Percentiles rank a stretch among this genome's conserved stretches.
Conservation (phyloP, 352 stramenopile genomes). For the Globisporangium splendens region DNA sequence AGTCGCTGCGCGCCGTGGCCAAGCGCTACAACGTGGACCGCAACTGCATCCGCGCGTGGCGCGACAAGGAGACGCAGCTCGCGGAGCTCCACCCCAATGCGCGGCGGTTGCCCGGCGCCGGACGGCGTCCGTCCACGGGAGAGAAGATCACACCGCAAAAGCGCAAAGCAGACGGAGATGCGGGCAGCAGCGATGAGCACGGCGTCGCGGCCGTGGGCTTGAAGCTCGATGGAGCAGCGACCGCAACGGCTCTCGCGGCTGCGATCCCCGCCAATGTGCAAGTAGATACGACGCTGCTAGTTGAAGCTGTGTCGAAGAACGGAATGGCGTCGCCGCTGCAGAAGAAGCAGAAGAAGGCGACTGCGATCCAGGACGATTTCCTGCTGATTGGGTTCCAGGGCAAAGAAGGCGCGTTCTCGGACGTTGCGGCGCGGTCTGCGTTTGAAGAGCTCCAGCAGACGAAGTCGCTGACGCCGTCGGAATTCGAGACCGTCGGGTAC, state of each 20-base stretch:
- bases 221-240: too few relatives aligned
- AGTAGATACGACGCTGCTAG: too few relatives aligned
- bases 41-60: conserved; percentile 70
- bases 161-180: conserved; percentile 14
- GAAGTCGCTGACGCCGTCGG: conserved; percentile 32
- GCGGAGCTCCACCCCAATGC: conserved; percentile 46
- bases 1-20: conserved; percentile 52
- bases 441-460: conserved; percentile 59
- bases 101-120: conserved; percentile 55
- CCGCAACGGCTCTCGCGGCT: too few relatives aligned
- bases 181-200: neutral
- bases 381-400: conserved; percentile 67
- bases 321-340: neutral
- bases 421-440: conserved; percentile 47
- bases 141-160: conserved; percentile 9
- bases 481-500: conserved; percentile 63
- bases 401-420: conserved; percentile 69
- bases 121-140: conserved; percentile 25
- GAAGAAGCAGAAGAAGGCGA: conserved; percentile 10
- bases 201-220: neutral
- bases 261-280: too few relatives aligned
- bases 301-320: too few relatives aligned
- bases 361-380: conserved; percentile 33
- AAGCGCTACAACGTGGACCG: conserved; percentile 66
- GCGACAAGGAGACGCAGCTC: conserved; percentile 59